phyloP scores from a whole-genome alignment of 768 basidiomycete genomes.

The Cystobasidium tubakii region DNA sequence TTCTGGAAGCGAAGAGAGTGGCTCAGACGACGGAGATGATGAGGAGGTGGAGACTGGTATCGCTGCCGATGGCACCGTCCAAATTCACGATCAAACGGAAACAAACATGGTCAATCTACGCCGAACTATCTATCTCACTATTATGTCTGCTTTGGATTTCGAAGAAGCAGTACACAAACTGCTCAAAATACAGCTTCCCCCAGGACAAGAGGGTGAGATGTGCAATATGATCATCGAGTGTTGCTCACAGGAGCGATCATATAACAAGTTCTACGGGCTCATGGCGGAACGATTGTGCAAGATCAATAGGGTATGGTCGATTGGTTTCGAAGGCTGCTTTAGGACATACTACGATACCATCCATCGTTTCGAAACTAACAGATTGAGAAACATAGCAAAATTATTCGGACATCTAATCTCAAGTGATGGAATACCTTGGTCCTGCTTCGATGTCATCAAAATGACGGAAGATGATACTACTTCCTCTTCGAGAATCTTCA shows the following conservation, averaged over 20 bases:
- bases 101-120: slow-evolving; percentile 93
- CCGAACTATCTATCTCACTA: slow-evolving; percentile 87
- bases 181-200: slow-evolving; percentile 80
- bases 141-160: slow-evolving; percentile 60
- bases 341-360: slow-evolving; percentile 86
- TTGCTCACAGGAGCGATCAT: slow-evolving; percentile 98
- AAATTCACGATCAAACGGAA: slow-evolving; percentile 88
- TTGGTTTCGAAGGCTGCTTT: slow-evolving; percentile 80
- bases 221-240: slow-evolving; percentile 99
- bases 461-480: slow-evolving; percentile 98
- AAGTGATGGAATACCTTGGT: slow-evolving; percentile 84
- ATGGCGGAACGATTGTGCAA: slow-evolving; percentile 94
- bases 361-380: slow-evolving; percentile 97
- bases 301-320: slow-evolving; percentile 89
- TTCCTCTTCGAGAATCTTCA: slow-evolving; percentile 87
- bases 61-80: slow-evolving; percentile 70
- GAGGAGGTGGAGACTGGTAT: slow-evolving; percentile 55
- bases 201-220: slow-evolving; percentile 94
- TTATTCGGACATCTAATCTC: slow-evolving; percentile 91
- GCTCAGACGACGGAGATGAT: slow-evolving; percentile 55
- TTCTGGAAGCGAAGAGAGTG: slow-evolving; percentile 52
- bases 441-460: slow-evolving; percentile 71
- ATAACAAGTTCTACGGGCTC: slow-evolving; percentile 93
- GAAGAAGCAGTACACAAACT: slow-evolving; percentile 99
- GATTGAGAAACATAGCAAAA: slow-evolving; percentile 89